Evolutionary conservation across 169 alveolate species (phyloP).

Genomic region (Cryptosporidium ubiquitum): DNA sequence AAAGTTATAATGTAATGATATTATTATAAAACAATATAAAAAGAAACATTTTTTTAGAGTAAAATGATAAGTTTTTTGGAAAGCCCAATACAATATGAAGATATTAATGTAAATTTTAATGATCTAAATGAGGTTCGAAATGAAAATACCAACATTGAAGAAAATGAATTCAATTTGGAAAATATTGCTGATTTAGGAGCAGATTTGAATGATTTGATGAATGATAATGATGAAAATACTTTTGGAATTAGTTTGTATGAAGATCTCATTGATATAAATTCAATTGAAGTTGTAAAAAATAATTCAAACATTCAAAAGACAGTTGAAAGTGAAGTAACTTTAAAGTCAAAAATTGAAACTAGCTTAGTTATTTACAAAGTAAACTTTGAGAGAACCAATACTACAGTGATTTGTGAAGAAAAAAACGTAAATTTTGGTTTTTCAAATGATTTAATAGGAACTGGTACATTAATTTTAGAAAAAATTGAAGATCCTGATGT

Average conservation of each 20-base stretch:
- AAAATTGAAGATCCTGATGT: conserved; percentile 3
- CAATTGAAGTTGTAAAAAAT: background rate
- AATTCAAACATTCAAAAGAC: background rate
- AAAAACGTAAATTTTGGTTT: conserved; percentile 14
- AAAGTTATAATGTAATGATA: background rate
- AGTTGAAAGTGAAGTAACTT: conserved; percentile 22
- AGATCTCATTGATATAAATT: conserved; percentile 36
- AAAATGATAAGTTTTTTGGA: background rate
- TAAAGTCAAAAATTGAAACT: conserved; percentile 41
- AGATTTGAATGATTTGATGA: conserved; percentile 18
- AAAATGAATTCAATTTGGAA: background rate
- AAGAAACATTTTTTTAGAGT: background rate
- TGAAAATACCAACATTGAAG: background rate
- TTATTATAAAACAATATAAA: background rate
- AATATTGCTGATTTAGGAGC: conserved; percentile 1
- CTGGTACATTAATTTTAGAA: conserved; percentile 25
- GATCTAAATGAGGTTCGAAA: background rate
- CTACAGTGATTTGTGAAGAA: background rate
- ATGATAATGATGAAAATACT: conserved; percentile 37
- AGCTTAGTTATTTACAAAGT: conserved; percentile 21
- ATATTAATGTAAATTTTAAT: background rate
- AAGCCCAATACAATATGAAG: background rate
- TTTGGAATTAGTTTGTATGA: conserved; percentile 71
- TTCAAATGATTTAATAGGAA: conserved; percentile 45
- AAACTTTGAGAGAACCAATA: background rate